Conservation (phyloP, 805 yeast genomes). For the Kluyveromyces dobzhanskii region DNA sequence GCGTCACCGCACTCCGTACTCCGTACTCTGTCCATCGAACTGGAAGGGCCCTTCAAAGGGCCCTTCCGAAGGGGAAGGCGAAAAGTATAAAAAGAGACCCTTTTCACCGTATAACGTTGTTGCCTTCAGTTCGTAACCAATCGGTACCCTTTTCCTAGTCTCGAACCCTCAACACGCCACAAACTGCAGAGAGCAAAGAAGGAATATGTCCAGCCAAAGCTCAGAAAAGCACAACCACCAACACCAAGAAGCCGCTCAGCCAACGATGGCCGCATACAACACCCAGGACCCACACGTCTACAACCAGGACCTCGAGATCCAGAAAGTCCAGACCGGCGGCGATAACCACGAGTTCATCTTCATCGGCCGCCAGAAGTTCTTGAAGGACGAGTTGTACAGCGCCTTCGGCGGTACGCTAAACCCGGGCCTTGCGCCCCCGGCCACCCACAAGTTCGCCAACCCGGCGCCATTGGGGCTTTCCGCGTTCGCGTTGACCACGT, state of each 20-base stretch:
- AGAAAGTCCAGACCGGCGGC: constrained; percentile 31
- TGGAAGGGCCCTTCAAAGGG: too few species aligned
- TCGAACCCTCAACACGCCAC: too few species aligned
- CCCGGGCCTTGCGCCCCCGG: constrained; percentile 55
- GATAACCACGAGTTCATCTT: constrained; percentile 55
- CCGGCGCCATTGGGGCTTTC: constrained; percentile 59
- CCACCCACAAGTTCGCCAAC: constrained; percentile 52
- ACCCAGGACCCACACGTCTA: constrained; percentile 2
- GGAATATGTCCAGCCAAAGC: constrained; percentile 1
- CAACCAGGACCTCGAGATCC: constrained; percentile 9
- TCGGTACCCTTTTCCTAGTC: too few species aligned
- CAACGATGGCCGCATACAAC: neutral
- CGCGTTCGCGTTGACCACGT: constrained; percentile 57
- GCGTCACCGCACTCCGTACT: too few species aligned
- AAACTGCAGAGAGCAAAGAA: neutral
- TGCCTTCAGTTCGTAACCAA: too few species aligned
- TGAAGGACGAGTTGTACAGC: constrained; percentile 45
- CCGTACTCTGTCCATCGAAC: too few species aligned
- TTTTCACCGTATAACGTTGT: too few species aligned
- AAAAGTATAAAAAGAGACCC: too few species aligned
- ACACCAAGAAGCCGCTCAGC: neutral
- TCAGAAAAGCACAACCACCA: constrained; percentile 4
- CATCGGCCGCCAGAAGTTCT: constrained; percentile 65
- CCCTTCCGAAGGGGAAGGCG: too few species aligned
- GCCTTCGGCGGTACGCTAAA: constrained; percentile 83